Evolutionary conservation across 1,284 basidiomycete genomes (phyloP).

Genomic region (Veloboletus limbatus): DNA sequence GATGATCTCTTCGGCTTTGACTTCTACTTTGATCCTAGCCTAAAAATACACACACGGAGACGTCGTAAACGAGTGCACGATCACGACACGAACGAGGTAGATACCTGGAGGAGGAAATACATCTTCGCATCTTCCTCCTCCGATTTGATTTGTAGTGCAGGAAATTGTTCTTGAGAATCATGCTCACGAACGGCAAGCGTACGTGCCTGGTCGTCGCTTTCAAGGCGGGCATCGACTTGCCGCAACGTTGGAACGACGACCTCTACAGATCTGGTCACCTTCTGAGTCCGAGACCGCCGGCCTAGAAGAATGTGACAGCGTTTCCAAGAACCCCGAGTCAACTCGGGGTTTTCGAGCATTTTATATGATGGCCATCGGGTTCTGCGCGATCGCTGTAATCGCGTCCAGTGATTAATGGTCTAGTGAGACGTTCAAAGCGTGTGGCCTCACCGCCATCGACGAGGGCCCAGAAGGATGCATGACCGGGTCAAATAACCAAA

Average conservation of each 20-base stretch:
- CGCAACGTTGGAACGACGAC: conserved; percentile 13
- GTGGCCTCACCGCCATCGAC: not conserved
- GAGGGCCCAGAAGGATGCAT: no score
- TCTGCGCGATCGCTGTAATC: conserved; percentile 3
- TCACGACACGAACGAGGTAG: not conserved
- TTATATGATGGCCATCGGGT: conserved; percentile 10
- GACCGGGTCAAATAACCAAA: no score
- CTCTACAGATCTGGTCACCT: conserved; percentile 7
- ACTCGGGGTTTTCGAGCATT: not conserved
- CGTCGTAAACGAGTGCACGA: not conserved
- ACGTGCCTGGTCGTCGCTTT: not conserved
- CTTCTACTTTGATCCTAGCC: conserved; percentile 12
- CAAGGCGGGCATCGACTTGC: conserved; percentile 2
- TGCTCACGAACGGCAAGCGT: not conserved
- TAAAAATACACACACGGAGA: not conserved
- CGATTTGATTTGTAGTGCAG: conserved; percentile 4
- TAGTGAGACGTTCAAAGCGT: not conserved
- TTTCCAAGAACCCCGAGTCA: not conserved
- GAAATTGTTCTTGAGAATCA: conserved; percentile 1
- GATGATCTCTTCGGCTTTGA: conserved; percentile 8
- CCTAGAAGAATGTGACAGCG: conserved; percentile 9
- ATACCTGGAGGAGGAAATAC: conserved; percentile 6
- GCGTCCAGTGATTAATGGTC: not conserved
- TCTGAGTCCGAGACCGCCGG: conserved; percentile 3
- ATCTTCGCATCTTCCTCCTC: conserved; percentile 9